Base-by-base conservation (phyloP, 306 rosid genomes). In the Cicer cuneatum region DNA sequence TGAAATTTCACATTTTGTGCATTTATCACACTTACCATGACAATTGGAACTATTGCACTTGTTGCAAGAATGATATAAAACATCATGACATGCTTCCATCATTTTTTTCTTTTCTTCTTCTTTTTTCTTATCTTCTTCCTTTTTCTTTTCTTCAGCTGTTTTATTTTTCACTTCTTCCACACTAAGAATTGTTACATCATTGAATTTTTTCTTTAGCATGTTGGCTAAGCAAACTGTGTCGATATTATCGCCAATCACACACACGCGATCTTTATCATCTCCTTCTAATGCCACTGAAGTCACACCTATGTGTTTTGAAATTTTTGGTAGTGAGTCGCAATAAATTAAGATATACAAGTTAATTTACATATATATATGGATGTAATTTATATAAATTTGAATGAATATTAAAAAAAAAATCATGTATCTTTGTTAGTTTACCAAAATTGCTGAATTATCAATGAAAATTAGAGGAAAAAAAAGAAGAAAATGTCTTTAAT, bases 231-330 rank as follows among this genome's bases (percentile, higher is more conserved):
- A 71, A 39, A 78, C 15, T 7, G 39, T 10, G 58, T 85, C 74
- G 18, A 82, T 59, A 0, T 72, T 29, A 2, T 63, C 74, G n/a
- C 89, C 90, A 0, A 11, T 59, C 43, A 78, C 86, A 5, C 70
- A 85, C 72, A 88, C 51, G 0, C 46, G 41, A 63, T 81, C 87
- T 8, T 29, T 71, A 1, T 82, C 72, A 2, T 64, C 85, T 11
- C 88, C 90, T 12, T 80, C 83, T 9, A 88, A 10, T 9, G 79
- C 38, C 43, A 86, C 87, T 9, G 88, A 48, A 7, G 56, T 75
- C 69, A 88, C 88, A 51, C 92, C 87, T 81, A 78, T 42, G n/a
- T 2, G 18, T 15, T 63, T 35, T 45, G 10, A 3, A 24, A 7
- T 21, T 18, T 56, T 21, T 54, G 59, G 11, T 29, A 1, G 47